phyloP scores from a whole-genome alignment of 495 filamentous ascomycete species.

The Articulospora tetracladia region DNA sequence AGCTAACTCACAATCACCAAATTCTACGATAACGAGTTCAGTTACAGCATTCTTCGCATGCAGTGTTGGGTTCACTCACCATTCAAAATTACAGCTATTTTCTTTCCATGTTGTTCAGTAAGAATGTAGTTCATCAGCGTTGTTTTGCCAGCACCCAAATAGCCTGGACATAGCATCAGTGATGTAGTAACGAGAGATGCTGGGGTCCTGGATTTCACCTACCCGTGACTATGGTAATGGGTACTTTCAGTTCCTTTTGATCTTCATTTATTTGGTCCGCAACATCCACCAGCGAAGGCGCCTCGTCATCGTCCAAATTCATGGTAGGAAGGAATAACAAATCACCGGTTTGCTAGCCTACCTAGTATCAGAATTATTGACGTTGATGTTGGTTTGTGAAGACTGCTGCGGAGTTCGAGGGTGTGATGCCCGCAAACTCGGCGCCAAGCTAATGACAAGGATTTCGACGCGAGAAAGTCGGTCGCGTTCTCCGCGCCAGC shows the following conservation, averaged over 20 bases:
- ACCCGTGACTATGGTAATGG: conserved; percentile 95
- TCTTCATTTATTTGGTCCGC: conserved; percentile 26
- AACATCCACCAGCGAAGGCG: conserved; percentile 68
- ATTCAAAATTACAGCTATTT: conserved; percentile 96
- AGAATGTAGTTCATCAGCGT: conserved; percentile 95
- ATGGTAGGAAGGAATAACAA: conserved; percentile 16
- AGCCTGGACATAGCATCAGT: conserved; percentile 40
- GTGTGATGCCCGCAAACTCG: not conserved
- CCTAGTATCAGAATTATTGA: too few relatives aligned
- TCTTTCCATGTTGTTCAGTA: conserved; percentile 90
- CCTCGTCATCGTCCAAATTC: conserved; percentile 64
- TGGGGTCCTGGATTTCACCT: conserved; percentile 20
- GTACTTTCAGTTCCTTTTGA: conserved; percentile 57
- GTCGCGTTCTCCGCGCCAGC: not conserved
- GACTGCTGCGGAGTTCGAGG: not conserved
- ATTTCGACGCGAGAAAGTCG: not conserved
- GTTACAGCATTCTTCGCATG: not conserved
- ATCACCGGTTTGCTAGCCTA: not conserved
- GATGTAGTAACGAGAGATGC: not conserved
- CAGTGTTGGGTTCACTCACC: too few relatives aligned
- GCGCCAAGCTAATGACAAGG: not conserved
- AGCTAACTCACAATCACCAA: conserved; percentile 76
- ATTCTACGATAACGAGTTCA: conserved; percentile 52
- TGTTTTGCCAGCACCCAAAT: conserved; percentile 93
- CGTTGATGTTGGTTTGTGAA: not conserved